phyloP scores from a whole-genome alignment of 768 basidiomycete species.

The Mycena olivaceomarginata region DNA sequence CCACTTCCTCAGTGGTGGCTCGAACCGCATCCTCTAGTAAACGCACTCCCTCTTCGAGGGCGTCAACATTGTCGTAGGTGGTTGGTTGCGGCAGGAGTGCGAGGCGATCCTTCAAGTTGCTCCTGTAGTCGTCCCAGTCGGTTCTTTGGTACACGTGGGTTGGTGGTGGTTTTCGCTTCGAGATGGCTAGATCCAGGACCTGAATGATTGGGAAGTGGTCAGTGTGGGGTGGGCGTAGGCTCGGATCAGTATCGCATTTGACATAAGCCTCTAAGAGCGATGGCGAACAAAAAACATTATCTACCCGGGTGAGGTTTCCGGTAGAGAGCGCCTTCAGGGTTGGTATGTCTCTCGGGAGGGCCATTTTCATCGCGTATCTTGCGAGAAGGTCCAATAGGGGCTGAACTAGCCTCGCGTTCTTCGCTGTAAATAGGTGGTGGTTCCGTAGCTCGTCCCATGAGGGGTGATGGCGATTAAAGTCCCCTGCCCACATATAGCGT shows the following conservation, averaged over 20 bases:
- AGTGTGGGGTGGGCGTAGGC: conserved; percentile 41
- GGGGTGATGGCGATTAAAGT: too few relatives aligned
- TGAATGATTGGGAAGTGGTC: conserved; percentile 65
- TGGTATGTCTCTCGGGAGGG: neutral
- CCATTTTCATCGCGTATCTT: conserved; percentile 6
- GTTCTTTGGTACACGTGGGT: conserved; percentile 55
- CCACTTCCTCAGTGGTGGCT: conserved; percentile 38
- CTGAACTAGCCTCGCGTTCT: too few relatives aligned
- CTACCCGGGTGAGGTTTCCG: conserved; percentile 58
- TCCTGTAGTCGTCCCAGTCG: conserved; percentile 51
- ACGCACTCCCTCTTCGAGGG: conserved; percentile 44
- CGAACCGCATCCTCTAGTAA: too few relatives aligned
- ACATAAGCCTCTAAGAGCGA: conserved; percentile 44
- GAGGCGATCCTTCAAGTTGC: neutral
- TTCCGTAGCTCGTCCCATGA: conserved; percentile 38
- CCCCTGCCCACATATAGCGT: too few relatives aligned
- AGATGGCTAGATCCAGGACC: conserved; percentile 44
- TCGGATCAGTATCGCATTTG: conserved; percentile 50
- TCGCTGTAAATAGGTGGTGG: conserved; percentile 62
- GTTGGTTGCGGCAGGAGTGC: neutral
- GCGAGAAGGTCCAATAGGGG: too few relatives aligned
- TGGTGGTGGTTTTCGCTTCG: neutral
- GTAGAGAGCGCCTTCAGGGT: conserved; percentile 35
- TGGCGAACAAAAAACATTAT: conserved; percentile 63
- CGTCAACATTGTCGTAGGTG: neutral